Evolutionary conservation across 2,329 filamentous ascomycete genomes (phyloP).

Genomic region (Ceratocystis lukuohia): DNA sequence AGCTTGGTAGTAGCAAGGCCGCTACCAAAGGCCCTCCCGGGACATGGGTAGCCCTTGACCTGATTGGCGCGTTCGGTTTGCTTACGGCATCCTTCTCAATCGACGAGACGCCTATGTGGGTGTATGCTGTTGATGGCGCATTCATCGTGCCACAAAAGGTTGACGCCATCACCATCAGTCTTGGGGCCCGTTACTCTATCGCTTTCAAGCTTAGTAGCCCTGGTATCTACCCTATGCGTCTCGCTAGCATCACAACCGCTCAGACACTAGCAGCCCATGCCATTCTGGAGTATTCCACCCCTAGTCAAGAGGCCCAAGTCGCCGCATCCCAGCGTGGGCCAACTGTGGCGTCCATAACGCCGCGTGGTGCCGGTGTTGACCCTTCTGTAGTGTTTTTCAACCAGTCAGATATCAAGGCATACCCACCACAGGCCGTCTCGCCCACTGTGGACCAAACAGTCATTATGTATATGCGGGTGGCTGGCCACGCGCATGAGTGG

Average conservation of each 20-base stretch:
- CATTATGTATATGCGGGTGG: conserved; percentile 30
- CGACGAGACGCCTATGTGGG: conserved; percentile 39
- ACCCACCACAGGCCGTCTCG: conserved; percentile 33
- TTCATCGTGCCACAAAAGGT: conserved; percentile 41
- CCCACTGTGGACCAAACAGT: conserved; percentile 34
- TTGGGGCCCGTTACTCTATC: conserved; percentile 42
- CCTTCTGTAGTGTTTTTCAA: conserved; percentile 32
- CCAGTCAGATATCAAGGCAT: conserved; percentile 32
- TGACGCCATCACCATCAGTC: conserved; percentile 35
- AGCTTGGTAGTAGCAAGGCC: neutral
- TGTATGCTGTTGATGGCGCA: conserved; percentile 41
- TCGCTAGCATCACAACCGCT: conserved; percentile 34
- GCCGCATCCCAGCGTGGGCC: conserved; percentile 28
- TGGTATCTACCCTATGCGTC: conserved; percentile 42
- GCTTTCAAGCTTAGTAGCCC: conserved; percentile 34
- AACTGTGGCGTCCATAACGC: conserved; percentile 29
- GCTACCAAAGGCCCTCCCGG: conserved; percentile 20
- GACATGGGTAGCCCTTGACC: conserved; percentile 41
- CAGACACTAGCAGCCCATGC: conserved; percentile 44
- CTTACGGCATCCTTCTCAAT: conserved; percentile 34
- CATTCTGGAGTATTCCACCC: conserved; percentile 30
- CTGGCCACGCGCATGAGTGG: conserved; percentile 39
- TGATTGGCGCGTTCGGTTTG: conserved; percentile 40
- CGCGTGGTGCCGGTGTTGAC: conserved; percentile 19
- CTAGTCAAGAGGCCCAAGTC: conserved; percentile 20